phyloP scores from a whole-genome alignment of 208 protist species.

The Herpetomonas tarakana region DNA sequence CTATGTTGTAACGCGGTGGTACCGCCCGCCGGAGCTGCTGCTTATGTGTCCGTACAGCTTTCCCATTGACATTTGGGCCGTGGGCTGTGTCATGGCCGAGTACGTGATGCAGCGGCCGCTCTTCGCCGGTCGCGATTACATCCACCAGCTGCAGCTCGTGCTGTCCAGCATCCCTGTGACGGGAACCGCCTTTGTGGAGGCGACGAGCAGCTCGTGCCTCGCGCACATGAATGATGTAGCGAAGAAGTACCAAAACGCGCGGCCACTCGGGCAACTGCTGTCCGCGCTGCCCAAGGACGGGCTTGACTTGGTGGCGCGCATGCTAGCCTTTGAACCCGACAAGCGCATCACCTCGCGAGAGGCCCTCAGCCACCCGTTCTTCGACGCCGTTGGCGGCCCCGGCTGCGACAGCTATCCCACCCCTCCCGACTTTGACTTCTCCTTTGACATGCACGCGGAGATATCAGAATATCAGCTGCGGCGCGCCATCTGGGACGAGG shows the following conservation, averaged over 20 bases:
- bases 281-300: constrained; percentile 58
- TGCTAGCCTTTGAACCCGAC: constrained; percentile 90
- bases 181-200: constrained; percentile 59
- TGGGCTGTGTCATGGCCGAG: constrained; percentile 99
- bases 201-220: constrained; percentile 31
- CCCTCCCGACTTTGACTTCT: constrained; percentile 55
- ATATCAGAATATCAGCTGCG: constrained; percentile 86
- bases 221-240: constrained; percentile 70
- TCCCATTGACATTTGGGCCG: constrained; percentile 97
- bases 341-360: constrained; percentile 87
- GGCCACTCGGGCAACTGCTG: constrained; percentile 55
- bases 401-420: constrained; percentile 29
- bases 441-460: constrained; percentile 82
- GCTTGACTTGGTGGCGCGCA: constrained; percentile 82
- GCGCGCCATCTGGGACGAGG: constrained; percentile 75
- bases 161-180: constrained; percentile 75
- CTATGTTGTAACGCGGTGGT: constrained; percentile 98
- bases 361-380: constrained; percentile 86
- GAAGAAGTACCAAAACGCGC: constrained; percentile 58
- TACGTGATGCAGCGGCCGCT: constrained; percentile 85
- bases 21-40: constrained; percentile 99
- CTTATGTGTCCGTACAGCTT: constrained; percentile 91
- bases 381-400: constrained; percentile 49
- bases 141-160: constrained; percentile 88
- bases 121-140: constrained; percentile 88